Base-by-base conservation (phyloP, 306 rosid genomes). In the Fagus crenata region DNA sequence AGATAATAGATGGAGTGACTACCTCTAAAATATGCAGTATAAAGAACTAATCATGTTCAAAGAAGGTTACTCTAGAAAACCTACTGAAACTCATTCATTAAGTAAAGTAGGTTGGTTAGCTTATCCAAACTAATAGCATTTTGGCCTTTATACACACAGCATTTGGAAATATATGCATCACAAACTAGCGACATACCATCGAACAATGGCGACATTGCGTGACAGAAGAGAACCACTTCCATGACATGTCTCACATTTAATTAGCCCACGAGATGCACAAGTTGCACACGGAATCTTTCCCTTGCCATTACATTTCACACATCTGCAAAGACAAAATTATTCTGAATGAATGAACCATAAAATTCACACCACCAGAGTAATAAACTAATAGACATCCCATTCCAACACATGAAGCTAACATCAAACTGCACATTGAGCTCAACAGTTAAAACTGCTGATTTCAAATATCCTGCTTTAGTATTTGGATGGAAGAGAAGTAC, bases 211-310 rank as follows among this genome's bases (percentile, higher is more conserved):
- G 58, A 90, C 32, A 39, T 69, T 89, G 72, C 67, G 88, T 33
- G 91, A 61, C 46, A 89, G 78, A 80, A 92, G 96, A 81, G 97
- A 95, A 60, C 99, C 97, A 49, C 86, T 84, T 55, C 88, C 91
- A 69, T 75, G 81, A 61, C 99, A 95, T 41, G 85, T 82, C 80
- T 51, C 85, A 17, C 97, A 95, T 76, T 88, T 87, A 14, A 92
- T 79, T 75, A 90, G 83, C 53, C 97, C 99, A 49, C 88, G 96
- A 73, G 99, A 92, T 81, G 89, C 96, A 78, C 97, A 95, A 61
- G 89, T 84, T 53, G 84, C 84, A 80, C 99, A 95, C 37, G 97
- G 93, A 82, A 95, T 81, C 84, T 87, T 84, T 65, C 99, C 99
- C 71, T 85, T 80, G 69, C 97, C 97, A 53, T 86, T 78, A 82